These are phyloP conservation scores for Candida nanaspora DNA, from an alignment of 805 yeast species.

Conservation along the genomic window DNA sequence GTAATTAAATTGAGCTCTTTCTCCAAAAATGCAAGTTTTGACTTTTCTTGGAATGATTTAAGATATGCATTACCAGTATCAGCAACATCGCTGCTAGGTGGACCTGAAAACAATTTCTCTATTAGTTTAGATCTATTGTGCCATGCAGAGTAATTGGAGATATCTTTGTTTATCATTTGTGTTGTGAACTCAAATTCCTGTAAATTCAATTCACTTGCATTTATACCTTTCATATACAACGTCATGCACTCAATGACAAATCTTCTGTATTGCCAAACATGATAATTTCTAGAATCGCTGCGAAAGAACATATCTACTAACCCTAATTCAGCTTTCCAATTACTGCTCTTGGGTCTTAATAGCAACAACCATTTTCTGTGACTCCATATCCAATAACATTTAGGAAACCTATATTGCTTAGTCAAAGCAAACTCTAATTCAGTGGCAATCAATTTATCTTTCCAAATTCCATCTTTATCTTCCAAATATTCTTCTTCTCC, in stretches of 20 bases:
- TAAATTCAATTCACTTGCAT: constrained; percentile 20
- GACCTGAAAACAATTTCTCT: constrained; percentile 35
- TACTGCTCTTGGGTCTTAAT: constrained; percentile 31
- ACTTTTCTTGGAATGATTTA: constrained; percentile 10
- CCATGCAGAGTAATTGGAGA: constrained; percentile 95
- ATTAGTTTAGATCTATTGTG: constrained; percentile 77
- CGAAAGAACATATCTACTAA: constrained; percentile 63
- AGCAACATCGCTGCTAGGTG: constrained; percentile 5
- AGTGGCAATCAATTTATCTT: constrained; percentile 11
- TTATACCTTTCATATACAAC: not conserved
- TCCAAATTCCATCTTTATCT: constrained; percentile 23
- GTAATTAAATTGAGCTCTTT: constrained; percentile 63
- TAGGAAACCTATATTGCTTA: constrained; percentile 63
- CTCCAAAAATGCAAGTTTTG: constrained; percentile 28
- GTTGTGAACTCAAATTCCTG: constrained; percentile 75
- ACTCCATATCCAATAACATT: constrained; percentile 96
- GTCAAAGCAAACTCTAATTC: constrained; percentile 59
- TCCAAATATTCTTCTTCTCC: constrained; percentile 17
- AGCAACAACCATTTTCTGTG: constrained; percentile 81
- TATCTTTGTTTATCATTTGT: constrained; percentile 67
- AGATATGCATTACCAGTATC: constrained; percentile 9
- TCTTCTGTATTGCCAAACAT: constrained; percentile 94
- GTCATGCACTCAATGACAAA: constrained; percentile 42
- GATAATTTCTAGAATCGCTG: constrained; percentile 78
- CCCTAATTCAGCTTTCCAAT: constrained; percentile 67